These are phyloP conservation scores for Linnemannia schmuckeri DNA, from an alignment of 192 early-diverging fungal species.

Conservation along the genomic window DNA sequence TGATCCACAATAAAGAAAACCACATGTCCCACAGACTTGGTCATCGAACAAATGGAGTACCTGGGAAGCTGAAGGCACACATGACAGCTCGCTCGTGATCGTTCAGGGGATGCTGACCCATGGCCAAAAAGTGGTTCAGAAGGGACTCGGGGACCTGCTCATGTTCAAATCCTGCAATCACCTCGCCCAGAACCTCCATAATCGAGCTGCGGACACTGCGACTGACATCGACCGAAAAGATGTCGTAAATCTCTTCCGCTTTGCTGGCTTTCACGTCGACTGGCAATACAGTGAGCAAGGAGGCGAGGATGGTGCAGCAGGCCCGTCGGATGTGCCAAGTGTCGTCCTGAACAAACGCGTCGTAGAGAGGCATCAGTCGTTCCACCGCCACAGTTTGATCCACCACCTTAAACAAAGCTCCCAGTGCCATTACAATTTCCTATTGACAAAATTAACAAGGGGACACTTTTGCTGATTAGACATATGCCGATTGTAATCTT, in stretches of 20 bases:
- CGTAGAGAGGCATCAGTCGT: slow-evolving; percentile 66
- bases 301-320: slow-evolving; percentile 62
- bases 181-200: slow-evolving; percentile 69
- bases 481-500: neutral
- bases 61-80: slow-evolving; percentile 73
- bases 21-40: neutral
- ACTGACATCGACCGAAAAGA: slow-evolving; percentile 67
- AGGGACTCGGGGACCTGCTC: slow-evolving; percentile 64
- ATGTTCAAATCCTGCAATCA: slow-evolving; percentile 68
- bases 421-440: slow-evolving; percentile 56
- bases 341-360: slow-evolving; percentile 61
- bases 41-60: slow-evolving; percentile 10
- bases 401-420: slow-evolving; percentile 31
- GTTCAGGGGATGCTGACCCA: slow-evolving; percentile 61
- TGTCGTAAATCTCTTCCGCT: slow-evolving; percentile 62
- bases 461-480: neutral
- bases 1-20: too few species aligned
- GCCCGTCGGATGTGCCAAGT: slow-evolving; percentile 74
- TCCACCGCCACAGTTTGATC: slow-evolving; percentile 39
- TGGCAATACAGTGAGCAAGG: slow-evolving; percentile 62
- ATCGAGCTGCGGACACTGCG: slow-evolving; percentile 66
- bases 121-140: slow-evolving; percentile 63
- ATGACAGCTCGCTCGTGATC: slow-evolving; percentile 67
- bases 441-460: slow-evolving; percentile 13
- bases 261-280: slow-evolving; percentile 57